These are phyloP conservation scores for Metschnikowia henanensis DNA, from an alignment of 805 yeast species.

Conservation along the genomic window DNA sequence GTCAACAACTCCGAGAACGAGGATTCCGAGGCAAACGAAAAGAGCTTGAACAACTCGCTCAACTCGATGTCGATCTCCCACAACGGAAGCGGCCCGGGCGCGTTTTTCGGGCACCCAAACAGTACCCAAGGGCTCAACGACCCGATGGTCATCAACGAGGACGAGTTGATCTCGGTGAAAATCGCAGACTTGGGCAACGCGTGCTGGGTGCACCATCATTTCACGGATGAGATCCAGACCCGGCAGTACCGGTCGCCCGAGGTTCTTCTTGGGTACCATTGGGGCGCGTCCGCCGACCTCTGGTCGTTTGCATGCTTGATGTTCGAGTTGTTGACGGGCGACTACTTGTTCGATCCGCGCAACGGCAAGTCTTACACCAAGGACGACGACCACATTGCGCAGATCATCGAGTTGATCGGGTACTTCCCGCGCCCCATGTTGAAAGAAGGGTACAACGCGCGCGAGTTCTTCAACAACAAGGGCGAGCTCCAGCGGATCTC, in stretches of 20 bases:
- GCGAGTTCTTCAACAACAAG: slow-evolving; percentile 21
- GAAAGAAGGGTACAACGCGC: slow-evolving; percentile 34
- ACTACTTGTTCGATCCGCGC: slow-evolving; percentile 61
- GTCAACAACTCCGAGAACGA: slow-evolving; percentile 18
- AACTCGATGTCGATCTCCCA: slow-evolving; percentile 43
- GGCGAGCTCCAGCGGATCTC: slow-evolving; percentile 45
- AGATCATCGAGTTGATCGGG: slow-evolving; percentile 55
- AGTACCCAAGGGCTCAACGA: slow-evolving; percentile 8
- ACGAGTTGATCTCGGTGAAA: slow-evolving; percentile 53
- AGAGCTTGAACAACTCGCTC: slow-evolving; percentile 36
- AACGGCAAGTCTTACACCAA: slow-evolving; percentile 46
- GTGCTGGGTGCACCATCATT: slow-evolving; percentile 62
- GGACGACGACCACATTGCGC: slow-evolving; percentile 65
- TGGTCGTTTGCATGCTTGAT: slow-evolving; percentile 63
- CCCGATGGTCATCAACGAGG: slow-evolving; percentile 29
- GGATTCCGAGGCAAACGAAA: slow-evolving; percentile 19
- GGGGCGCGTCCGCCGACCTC: slow-evolving; percentile 65
- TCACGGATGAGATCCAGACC: slow-evolving; percentile 68
- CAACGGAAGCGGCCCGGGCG: slow-evolving; percentile 20
- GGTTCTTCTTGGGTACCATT: slow-evolving; percentile 51
- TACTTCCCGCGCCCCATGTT: slow-evolving; percentile 40
- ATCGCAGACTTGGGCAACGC: slow-evolving; percentile 74
- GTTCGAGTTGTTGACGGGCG: slow-evolving; percentile 62
- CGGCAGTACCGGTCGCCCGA: slow-evolving; percentile 70
- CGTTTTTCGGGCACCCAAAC: slow-evolving; percentile 10